These are phyloP conservation scores for Cyberlindnera bimundalis DNA, from an alignment of 805 yeast genomes.

Conservation along the genomic window DNA sequence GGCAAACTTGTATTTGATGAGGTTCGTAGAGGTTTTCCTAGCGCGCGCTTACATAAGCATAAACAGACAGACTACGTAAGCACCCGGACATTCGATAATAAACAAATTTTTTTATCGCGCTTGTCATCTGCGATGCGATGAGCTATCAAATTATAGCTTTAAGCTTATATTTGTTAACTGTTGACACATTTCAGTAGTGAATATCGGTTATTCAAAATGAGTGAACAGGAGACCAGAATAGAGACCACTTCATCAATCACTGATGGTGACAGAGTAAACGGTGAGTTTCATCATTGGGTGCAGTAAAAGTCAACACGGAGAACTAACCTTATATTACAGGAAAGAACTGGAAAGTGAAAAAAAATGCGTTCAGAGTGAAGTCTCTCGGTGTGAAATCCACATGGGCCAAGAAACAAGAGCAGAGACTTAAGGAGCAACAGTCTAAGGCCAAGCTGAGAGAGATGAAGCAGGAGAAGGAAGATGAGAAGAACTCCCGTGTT, in stretches of 20 bases:
- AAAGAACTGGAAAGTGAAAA: constrained; percentile 68
- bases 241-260: not conserved
- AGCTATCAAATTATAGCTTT: not conserved
- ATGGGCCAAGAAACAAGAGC: constrained; percentile 67
- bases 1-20: too few species aligned
- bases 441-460: constrained; percentile 66
- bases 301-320: too few species aligned
- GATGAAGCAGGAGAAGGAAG: constrained; percentile 74
- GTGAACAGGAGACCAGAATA: not conserved
- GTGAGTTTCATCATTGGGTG: constrained; percentile 11
- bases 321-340: constrained; percentile 34
- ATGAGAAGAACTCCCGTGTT: constrained; percentile 49
- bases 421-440: constrained; percentile 61
- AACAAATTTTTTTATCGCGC: constrained; percentile 2
- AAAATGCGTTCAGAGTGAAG: constrained; percentile 63
- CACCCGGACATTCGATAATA: constrained; percentile 4
- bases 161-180: not conserved
- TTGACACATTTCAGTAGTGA: too few species aligned
- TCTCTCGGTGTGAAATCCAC: constrained; percentile 51
- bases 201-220: not conserved
- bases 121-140: not conserved
- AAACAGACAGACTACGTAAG: not conserved
- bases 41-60: too few species aligned
- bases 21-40: too few species aligned
- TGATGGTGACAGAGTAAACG: constrained; percentile 27